Percentiles rank a stretch among this genome's conserved stretches.
phyloP scores from a whole-genome alignment of 306 rosid genomes.

The Malus asiatica region DNA sequence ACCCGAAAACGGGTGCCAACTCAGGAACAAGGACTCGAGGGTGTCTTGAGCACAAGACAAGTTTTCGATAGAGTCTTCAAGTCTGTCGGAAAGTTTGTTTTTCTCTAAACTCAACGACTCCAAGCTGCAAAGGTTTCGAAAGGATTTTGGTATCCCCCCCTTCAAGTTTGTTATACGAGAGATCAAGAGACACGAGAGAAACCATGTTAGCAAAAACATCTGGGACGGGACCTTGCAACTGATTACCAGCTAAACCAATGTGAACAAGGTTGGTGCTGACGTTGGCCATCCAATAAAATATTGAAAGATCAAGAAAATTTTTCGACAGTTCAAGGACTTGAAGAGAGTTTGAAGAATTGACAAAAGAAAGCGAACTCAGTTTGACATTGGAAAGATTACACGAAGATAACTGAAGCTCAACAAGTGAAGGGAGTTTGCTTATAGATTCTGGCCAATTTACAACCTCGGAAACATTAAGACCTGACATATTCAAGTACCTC shows the following conservation, averaged over 20 bases:
- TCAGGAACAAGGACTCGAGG: not conserved
- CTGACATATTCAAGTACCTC: not conserved
- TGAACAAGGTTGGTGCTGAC: not conserved
- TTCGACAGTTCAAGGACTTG: not conserved
- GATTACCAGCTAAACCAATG: not conserved
- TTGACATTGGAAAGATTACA: constrained; percentile 2
- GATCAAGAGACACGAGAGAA: constrained; percentile 15
- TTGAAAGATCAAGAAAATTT: not conserved
- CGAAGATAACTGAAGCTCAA: constrained; percentile 1
- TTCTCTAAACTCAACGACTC: not conserved
- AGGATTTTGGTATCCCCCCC: constrained; percentile 9
- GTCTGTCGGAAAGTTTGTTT: constrained; percentile 8
- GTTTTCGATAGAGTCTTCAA: constrained; percentile 2
- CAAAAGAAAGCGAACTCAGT: not conserved
- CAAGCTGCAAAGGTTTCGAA: constrained; percentile 8
- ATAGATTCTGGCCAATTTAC: constrained; percentile 3
- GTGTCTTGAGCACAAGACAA: constrained; percentile 8
- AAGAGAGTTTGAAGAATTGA: constrained; percentile 6
- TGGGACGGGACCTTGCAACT: constrained; percentile 10
- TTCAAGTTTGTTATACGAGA: constrained; percentile 11
- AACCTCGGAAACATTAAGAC: not conserved
- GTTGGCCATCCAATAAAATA: constrained; percentile 6
- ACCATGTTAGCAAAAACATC: constrained; percentile 12
- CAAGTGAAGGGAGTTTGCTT: constrained; percentile 1
- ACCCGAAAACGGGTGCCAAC: constrained; percentile 1